These are phyloP conservation scores for Yamadazyma diddensiae DNA, from an alignment of 1,139 yeast genomes.

Conservation along the genomic window DNA sequence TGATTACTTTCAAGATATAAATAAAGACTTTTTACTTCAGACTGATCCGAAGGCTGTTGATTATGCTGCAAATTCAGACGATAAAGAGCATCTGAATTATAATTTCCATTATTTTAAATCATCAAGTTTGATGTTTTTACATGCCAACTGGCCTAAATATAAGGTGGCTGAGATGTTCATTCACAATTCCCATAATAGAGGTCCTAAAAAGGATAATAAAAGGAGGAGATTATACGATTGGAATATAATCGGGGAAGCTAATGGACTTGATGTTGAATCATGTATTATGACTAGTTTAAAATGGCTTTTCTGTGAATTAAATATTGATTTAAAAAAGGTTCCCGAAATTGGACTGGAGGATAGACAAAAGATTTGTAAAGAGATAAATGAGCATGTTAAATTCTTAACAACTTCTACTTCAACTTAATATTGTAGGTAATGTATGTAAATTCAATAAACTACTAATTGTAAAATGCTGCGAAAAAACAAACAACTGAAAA, in stretches of 20 bases:
- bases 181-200: constrained; percentile 25
- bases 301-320: constrained; percentile 28
- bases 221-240: constrained; percentile 30
- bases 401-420: constrained; percentile 15
- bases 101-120: constrained; percentile 28
- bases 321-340: constrained; percentile 20
- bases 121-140: constrained; percentile 30
- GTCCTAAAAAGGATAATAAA: constrained; percentile 20
- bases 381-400: constrained; percentile 23
- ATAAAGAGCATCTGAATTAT: constrained; percentile 23
- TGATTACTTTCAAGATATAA: constrained; percentile 25
- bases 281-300: constrained; percentile 23
- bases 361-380: constrained; percentile 23
- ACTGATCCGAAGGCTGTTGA: constrained; percentile 17
- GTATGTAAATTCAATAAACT: background rate
- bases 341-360: constrained; percentile 21
- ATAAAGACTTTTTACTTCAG: constrained; percentile 8
- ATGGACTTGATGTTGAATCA: constrained; percentile 30
- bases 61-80: constrained; percentile 21
- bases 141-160: constrained; percentile 40
- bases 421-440: background rate
- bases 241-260: constrained; percentile 24
- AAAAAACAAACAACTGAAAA: too few species aligned
- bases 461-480: too few species aligned
- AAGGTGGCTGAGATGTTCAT: constrained; percentile 25